Conservation (phyloP, 2,329 filamentous ascomycete species). For the Ceratocystiopsis minuta region DNA sequence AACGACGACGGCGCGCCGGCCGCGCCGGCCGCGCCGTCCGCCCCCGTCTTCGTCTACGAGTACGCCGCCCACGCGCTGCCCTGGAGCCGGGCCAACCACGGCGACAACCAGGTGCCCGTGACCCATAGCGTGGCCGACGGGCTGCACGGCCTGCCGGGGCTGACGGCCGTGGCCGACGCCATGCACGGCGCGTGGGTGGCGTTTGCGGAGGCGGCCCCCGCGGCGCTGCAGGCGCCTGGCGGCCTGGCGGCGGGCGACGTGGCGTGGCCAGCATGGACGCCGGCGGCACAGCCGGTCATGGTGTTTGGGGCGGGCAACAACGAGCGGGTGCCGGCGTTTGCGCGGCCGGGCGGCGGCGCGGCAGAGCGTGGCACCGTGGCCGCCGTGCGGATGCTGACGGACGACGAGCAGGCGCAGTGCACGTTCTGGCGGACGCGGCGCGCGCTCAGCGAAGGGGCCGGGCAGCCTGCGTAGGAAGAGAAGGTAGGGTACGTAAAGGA, state of each 20-base stretch:
- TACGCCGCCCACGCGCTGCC: constrained; percentile 30
- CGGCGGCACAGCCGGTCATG: constrained; percentile 4
- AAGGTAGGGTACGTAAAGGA: too few relatives aligned
- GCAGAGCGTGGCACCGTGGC: constrained; percentile 25
- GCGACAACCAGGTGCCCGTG: constrained; percentile 25
- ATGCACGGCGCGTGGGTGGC: constrained; percentile 27
- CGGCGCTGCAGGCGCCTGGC: too few relatives aligned
- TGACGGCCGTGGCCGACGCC: constrained; percentile 19
- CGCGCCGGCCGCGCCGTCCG: not conserved
- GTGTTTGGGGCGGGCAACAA: constrained; percentile 44
- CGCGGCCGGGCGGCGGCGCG: constrained; percentile 10
- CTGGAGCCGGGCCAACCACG: constrained; percentile 26
- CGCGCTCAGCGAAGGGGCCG: constrained; percentile 26
- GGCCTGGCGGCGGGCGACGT: too few relatives aligned
- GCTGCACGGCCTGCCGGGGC: constrained; percentile 18
- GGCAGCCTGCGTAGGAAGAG: constrained; percentile 1
- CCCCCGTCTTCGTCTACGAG: constrained; percentile 36
- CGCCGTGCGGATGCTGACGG: constrained; percentile 22
- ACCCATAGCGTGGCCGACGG: constrained; percentile 21
- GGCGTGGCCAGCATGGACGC: constrained; percentile 1
- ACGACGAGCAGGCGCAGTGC: constrained; percentile 29
- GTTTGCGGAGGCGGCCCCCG: constrained; percentile 11
- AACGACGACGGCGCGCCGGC: too few relatives aligned
- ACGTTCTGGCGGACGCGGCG: constrained; percentile 43
- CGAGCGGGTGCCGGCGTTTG: constrained; percentile 21